phyloP scores from a whole-genome alignment of 1,284 basidiomycete genomes.

The Bjerkandera adusta region DNA sequence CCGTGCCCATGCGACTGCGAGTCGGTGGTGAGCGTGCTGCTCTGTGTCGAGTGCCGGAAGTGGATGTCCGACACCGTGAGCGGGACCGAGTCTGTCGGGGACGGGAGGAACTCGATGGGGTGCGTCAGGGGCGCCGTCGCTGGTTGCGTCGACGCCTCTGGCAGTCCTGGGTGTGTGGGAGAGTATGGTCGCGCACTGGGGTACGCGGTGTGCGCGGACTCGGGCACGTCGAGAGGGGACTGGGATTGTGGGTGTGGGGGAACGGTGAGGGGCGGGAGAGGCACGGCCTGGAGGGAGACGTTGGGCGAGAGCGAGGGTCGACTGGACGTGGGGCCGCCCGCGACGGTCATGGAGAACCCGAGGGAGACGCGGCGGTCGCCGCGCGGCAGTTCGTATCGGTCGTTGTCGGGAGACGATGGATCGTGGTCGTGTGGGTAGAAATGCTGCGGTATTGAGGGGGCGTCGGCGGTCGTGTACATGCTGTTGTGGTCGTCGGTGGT shows the following conservation, averaged over 20 bases:
- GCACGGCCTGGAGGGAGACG: slow-evolving; percentile 28
- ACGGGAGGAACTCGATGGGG: slow-evolving; percentile 29
- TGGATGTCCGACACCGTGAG: slow-evolving; percentile 67
- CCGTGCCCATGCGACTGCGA: slow-evolving; percentile 34
- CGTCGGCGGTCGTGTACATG: slow-evolving; percentile 6
- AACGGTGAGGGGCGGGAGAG: slow-evolving; percentile 20
- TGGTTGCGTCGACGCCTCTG: slow-evolving; percentile 67
- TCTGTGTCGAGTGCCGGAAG: slow-evolving; percentile 56
- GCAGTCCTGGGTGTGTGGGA: slow-evolving; percentile 65
- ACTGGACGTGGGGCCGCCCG: slow-evolving; percentile 26
- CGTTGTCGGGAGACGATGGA: too few relatives aligned
- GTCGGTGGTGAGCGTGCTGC: slow-evolving; percentile 25
- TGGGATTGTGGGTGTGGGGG: slow-evolving; percentile 13
- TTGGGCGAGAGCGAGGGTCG: slow-evolving; percentile 26
- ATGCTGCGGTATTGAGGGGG: slow-evolving; percentile 17
- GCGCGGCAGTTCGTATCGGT: too few relatives aligned
- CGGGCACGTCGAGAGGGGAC: slow-evolving; percentile 16
- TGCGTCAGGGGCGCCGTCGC: too few relatives aligned
- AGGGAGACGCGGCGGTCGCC: slow-evolving; percentile 28
- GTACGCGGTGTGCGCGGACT: slow-evolving; percentile 14
- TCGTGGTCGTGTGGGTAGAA: too few relatives aligned
- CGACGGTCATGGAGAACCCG: slow-evolving; percentile 29
- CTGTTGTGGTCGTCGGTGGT: slow-evolving; percentile 19
- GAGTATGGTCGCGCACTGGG: slow-evolving; percentile 34
- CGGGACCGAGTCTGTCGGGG: slow-evolving; percentile 67